These are phyloP conservation scores for Chalciporus sphaerocephalus DNA, from an alignment of 768 basidiomycete genomes.

Conservation along the genomic window DNA sequence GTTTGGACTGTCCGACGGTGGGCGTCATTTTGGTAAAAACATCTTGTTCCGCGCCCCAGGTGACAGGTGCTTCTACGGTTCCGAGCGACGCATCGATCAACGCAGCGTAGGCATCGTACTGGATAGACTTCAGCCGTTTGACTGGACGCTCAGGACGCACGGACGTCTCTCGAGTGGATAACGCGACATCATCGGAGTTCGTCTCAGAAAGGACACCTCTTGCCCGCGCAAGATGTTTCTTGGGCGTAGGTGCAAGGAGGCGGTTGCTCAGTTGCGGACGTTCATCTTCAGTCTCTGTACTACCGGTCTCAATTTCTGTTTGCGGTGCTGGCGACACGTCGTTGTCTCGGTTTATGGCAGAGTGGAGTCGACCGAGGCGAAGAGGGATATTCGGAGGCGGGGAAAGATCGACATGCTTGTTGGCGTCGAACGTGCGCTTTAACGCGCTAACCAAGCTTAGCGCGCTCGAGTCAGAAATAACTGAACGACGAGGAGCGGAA, in stretches of 20 bases:
- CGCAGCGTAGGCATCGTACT: conserved; percentile 17
- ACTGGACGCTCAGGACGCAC: conserved; percentile 5
- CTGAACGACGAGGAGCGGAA: background rate
- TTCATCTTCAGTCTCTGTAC: conserved; percentile 24
- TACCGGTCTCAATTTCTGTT: conserved; percentile 17
- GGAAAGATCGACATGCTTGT: conserved; percentile 8
- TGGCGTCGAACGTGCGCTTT: conserved; percentile 25
- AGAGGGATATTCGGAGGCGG: background rate
- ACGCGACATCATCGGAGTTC: conserved; percentile 10
- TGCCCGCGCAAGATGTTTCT: background rate
- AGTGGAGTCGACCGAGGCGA: background rate
- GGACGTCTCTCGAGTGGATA: background rate
- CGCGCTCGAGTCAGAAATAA: background rate
- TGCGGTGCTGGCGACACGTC: conserved; percentile 7
- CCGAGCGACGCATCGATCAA: conserved; percentile 23
- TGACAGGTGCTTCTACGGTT: conserved; percentile 19
- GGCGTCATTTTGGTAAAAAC: conserved; percentile 1
- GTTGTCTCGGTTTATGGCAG: background rate
- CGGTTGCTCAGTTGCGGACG: conserved; percentile 8
- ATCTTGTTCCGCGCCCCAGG: conserved; percentile 16
- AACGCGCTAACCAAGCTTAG: conserved; percentile 24
- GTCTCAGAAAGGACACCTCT: background rate
- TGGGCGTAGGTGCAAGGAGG: conserved; percentile 5
- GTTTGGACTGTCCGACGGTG: background rate
- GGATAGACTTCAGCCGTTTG: conserved; percentile 20